Percentiles rank a stretch among this genome's conserved stretches.
Conservation (phyloP, 768 basidiomycete genomes). For the Lanmaoa rubissima region DNA sequence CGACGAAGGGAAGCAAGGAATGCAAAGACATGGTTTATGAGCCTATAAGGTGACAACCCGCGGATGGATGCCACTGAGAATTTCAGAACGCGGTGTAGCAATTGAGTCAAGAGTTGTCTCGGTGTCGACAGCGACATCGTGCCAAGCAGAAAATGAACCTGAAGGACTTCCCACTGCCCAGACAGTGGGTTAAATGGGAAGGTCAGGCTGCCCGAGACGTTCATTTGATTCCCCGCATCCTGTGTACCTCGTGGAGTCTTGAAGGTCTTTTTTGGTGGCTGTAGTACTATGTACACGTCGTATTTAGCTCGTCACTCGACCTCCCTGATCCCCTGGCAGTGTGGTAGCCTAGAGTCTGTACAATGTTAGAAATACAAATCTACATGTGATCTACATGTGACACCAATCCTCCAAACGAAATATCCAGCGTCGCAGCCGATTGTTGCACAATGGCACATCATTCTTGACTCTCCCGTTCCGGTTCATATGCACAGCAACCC, state of each 20-base stretch:
- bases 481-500: conserved; percentile 49
- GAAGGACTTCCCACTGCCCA: neutral
- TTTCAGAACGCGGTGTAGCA: conserved; percentile 2
- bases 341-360: neutral
- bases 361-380: conserved; percentile 9
- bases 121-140: neutral
- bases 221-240: neutral
- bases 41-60: neutral
- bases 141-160: neutral
- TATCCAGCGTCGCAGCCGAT: neutral
- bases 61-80: neutral
- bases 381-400: neutral
- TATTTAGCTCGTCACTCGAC: too few species aligned
- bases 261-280: neutral
- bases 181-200: neutral
- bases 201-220: neutral
- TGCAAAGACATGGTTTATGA: neutral
- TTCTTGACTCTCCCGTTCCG: conserved; percentile 10
- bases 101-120: neutral
- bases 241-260: neutral
- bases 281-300: too few species aligned
- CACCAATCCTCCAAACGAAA: neutral
- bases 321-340: too few species aligned
- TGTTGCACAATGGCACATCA: neutral
- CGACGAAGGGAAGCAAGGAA: conserved; percentile 5